Base-by-base conservation (phyloP, 164 flowering plant species). In the Nymphaea colorata region DNA sequence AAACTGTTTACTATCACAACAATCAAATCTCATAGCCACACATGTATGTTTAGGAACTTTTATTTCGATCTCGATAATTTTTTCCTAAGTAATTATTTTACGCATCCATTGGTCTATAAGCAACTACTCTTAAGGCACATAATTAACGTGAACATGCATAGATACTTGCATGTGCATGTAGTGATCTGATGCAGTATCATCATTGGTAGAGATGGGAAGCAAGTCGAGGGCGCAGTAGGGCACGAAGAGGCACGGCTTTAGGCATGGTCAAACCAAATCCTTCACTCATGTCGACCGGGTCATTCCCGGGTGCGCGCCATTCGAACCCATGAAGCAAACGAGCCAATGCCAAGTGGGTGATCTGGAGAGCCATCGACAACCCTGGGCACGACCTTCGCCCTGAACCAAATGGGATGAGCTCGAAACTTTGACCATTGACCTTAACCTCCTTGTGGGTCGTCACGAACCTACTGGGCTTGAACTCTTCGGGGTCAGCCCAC, bases 221-320 rank as follows among this genome's bases (percentile, higher is more conserved):
- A 6, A 82, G 70, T 4, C 85, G 79, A 0, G 87, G 86, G 1
- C 61, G 64, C 41, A 80, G 4, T 2, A 73, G 61, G 3, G 83
- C 82, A 6, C 84, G 70, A 2, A 84, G 69, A 18, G 86, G 83
- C 0, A 79, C 72, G 11, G 79, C 70, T 70, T 78, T 83, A 4
- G 66, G 16, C 25, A 61, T 12, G 42, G 4, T 17, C 10, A 17
- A 2, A 5, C 4, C 64, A 17, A 0, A 3, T 41, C 71, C 42
- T 43, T 69, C 66, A 5, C 43, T 63, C 66, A 69, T 62, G 44
- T 70, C 72, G 18, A 70, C 36, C 15, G 64, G 64, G 8, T 5
- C 68, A 41, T 42, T 15, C 2, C 11, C 5, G 6, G 67, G 64
- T 14, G 64, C 65, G 5, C 5, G 42, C 18, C 65, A 5, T 15